Base-by-base conservation (phyloP, 1,139 yeast genomes). In the Candida anutae region DNA sequence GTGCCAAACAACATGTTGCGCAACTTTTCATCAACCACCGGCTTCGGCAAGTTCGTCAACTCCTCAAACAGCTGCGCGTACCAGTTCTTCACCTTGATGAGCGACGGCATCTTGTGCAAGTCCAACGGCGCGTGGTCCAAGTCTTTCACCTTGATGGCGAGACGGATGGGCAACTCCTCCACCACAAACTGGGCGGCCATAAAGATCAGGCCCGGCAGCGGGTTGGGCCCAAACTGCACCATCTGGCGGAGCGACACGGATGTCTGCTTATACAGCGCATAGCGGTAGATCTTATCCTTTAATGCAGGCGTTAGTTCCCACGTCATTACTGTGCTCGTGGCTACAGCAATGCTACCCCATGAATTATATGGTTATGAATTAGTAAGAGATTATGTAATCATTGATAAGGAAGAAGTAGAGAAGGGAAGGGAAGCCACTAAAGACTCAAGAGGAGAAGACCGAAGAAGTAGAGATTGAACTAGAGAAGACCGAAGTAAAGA, bases 11-110 rank as follows among this genome's bases (percentile, higher is more conserved):
- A 51, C 30, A 70, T 37, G 28, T 55, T 45, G 13, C 47, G 45
- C 37, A 72, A 50, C 24, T 58, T 55, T 2, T 54, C 64, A 25
- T 59, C 56, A 21, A 74, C 54, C 6, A 33, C 42, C 1, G 80
- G 80, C 36, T 68, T 66, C 6, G 71, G 70, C 30, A 74, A 50
- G 25, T 67, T 58, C 9, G 82, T 75, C 41, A 85, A 65, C 46
- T 85, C 95, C 43, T 84, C 87, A 50, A 85, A 87, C 12, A 90
- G 78, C 52, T 84, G 94, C 3, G 93, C 90, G 47, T 87, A 87
- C 95, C 95, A 87, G 48, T 83, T 77, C 37, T 78, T 72, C 13
- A 87, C 95, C 39, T 77, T 69, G 33, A 69, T 62, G 27, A 90
- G 83, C 3, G 87, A 76, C 1, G 87, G 85, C 74, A 77, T 77